phyloP scores from a whole-genome alignment of 2,329 filamentous ascomycete species.

The Pseudogymnoascus sp. region DNA sequence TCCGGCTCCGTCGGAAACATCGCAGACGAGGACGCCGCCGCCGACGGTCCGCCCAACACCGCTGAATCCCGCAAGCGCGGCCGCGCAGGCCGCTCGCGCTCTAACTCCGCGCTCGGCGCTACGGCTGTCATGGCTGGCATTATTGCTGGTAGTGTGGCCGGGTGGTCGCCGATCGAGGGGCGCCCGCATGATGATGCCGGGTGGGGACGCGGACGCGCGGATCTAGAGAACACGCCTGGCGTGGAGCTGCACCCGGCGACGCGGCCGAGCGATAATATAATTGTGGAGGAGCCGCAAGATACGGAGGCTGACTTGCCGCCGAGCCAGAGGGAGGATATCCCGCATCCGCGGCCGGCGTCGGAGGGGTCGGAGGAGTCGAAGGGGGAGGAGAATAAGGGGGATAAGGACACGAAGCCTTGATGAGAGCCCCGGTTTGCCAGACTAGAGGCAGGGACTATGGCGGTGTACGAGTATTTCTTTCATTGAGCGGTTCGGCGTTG shows the following conservation, averaged over 20 bases:
- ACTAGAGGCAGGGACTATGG: neutral
- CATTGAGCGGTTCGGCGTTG: neutral
- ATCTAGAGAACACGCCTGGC: constrained; percentile 34
- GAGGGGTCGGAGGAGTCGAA: neutral
- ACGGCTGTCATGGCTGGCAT: constrained; percentile 78
- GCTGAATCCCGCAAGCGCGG: constrained; percentile 57
- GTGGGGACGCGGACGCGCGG: constrained; percentile 17
- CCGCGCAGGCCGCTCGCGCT: constrained; percentile 54
- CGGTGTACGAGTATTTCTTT: neutral
- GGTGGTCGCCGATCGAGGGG: constrained; percentile 64
- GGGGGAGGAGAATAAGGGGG: neutral
- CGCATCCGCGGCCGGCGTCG: neutral
- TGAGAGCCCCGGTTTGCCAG: neutral
- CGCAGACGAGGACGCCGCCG: constrained; percentile 47
- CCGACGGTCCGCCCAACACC: constrained; percentile 40
- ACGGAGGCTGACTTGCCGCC: constrained; percentile 18
- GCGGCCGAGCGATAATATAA: constrained; percentile 37
- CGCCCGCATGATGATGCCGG: constrained; percentile 55
- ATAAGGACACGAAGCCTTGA: neutral
- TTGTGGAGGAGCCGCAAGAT: constrained; percentile 32
- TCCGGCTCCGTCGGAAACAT: constrained; percentile 61
- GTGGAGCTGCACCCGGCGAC: constrained; percentile 42
- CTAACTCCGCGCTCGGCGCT: constrained; percentile 62
- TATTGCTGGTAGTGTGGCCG: constrained; percentile 66
- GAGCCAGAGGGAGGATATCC: constrained; percentile 18